Base-by-base conservation (phyloP, 129 eudicot genomes). In the Flaveria ramosissima region DNA sequence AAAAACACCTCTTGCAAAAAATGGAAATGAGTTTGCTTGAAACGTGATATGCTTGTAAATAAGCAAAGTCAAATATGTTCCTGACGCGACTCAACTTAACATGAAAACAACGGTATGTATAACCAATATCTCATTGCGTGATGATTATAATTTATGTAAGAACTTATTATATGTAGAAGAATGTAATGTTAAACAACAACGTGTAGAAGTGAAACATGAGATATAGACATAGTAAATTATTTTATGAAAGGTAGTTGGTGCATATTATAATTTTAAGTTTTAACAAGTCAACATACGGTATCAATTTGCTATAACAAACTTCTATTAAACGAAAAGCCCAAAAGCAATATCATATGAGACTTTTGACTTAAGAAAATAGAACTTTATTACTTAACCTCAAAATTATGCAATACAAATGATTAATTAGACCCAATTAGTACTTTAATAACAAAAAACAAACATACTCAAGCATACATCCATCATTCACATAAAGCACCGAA, bases 221-320 rank as follows among this genome's bases (percentile, higher is more conserved):
- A 47, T 27, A 21, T 57, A 30, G 36, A 30, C 36, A 20, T 21
- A 57, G 9, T 9, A 21, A 57, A 55, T 19, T 55, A 55, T 55
- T 17, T 21, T 9, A 57, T 21, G 14, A 20, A 2, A 57, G 7
- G 15, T 57, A 9, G 36, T 57, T 20, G 11, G 36, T 57, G 64
- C 23, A 9, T 21, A 61, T 61, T 26, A 24, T 26, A 42, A 61
- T 24, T 26, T 13, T 61, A 61, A 61, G 24, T 24, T 26, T 13
- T 61, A 61, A 61, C 27, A 61, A 61, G 67, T 61, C 19, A 61
- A 26, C 67, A 26, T 26, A 61, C 13, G 42, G 67, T 11, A 61
- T 61, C 3, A 13, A 26, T 24, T 24, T 61, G 16, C 24, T 12
- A 0, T 13, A 23, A 60, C 41, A 60, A 60, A 11, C 67, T 11